Percentiles rank a stretch among this genome's conserved stretches.
These are phyloP conservation scores for Tuber brumale DNA, from an alignment of 495 filamentous ascomycete genomes.

Conservation along the genomic window DNA sequence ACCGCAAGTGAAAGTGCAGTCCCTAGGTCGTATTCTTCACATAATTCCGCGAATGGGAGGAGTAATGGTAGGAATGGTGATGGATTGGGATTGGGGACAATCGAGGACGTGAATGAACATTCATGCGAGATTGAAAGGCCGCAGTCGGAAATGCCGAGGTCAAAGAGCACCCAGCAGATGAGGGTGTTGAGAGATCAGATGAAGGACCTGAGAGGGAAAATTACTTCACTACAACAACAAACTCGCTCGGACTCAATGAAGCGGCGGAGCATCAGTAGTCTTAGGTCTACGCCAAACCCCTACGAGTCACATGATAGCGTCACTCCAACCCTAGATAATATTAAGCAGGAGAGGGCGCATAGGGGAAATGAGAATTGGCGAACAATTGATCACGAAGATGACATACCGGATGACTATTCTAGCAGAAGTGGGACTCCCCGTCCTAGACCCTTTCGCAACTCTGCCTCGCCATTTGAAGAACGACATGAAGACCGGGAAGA, in stretches of 20 bases:
- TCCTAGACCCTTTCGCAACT: constrained; percentile 28
- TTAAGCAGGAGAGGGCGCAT: constrained; percentile 1
- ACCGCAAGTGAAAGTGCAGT: constrained; percentile 41
- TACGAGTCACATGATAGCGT: constrained; percentile 21
- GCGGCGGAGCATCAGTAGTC: constrained; percentile 72
- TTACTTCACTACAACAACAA: constrained; percentile 76
- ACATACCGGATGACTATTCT: constrained; percentile 30
- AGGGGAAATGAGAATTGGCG: constrained; percentile 1
- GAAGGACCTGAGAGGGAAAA: constrained; percentile 84
- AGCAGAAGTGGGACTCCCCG: constrained; percentile 26
- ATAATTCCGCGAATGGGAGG: not conserved
- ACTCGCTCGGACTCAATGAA: constrained; percentile 75
- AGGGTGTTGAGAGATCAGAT: constrained; percentile 84
- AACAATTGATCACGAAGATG: constrained; percentile 22
- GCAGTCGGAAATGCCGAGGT: constrained; percentile 29
- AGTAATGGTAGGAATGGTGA: constrained; percentile 5
- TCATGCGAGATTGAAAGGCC: constrained; percentile 28
- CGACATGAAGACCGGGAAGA: constrained; percentile 89
- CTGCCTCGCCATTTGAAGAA: constrained; percentile 28
- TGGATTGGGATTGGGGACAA: constrained; percentile 27
- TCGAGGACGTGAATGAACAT: constrained; percentile 34
- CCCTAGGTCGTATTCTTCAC: constrained; percentile 3
- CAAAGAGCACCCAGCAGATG: constrained; percentile 54
- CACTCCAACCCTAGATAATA: constrained; percentile 12
- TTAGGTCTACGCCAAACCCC: constrained; percentile 43